A percentile compares a stretch with the other conserved stretches of the same genome.
Conservation (phyloP, 2,329 filamentous ascomycete species). For the Rhynchosporium graminicola region DNA sequence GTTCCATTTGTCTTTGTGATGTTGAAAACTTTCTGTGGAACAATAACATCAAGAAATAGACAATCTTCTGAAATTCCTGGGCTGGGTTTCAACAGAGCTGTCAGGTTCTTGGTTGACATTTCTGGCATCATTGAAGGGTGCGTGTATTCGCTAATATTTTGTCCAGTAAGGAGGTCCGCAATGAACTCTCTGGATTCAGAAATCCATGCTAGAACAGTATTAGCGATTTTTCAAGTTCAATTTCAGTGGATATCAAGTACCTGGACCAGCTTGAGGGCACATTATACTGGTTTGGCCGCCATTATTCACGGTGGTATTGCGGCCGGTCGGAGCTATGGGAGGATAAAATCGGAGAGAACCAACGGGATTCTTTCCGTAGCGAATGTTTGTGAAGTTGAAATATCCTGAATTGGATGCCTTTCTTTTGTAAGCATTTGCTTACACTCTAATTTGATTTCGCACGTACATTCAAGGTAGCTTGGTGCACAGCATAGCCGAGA, state of each 20-base stretch:
- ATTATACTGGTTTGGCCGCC: conserved; percentile 26
- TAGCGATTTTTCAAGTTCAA: background rate
- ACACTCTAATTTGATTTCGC: conserved; percentile 31
- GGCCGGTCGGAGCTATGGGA: conserved; percentile 40
- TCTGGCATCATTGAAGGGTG: conserved; percentile 8
- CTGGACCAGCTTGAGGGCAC: conserved; percentile 31
- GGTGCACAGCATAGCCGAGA: conserved; percentile 38
- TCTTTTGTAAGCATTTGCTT: conserved; percentile 38
- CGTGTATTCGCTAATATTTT: conserved; percentile 9
- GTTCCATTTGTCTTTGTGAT: conserved; percentile 14
- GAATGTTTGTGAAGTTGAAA: conserved; percentile 47
- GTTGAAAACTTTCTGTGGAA: conserved; percentile 45
- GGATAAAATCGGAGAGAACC: conserved; percentile 48
- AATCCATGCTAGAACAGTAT: conserved; percentile 4
- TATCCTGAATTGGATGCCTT: conserved; percentile 37
- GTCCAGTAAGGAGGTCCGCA: conserved; percentile 1
- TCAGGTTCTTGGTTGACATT: background rate
- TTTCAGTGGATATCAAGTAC: background rate
- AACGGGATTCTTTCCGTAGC: conserved; percentile 48
- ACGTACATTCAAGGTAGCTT: conserved; percentile 38
- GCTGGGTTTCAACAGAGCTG: background rate
- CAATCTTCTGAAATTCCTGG: conserved; percentile 46
- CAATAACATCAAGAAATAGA: conserved; percentile 49
- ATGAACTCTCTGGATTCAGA: conserved; percentile 6
- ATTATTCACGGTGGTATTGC: conserved; percentile 40